Evolutionary conservation across 805 yeast species (phyloP).

Genomic region (Yarrowia porcina): DNA sequence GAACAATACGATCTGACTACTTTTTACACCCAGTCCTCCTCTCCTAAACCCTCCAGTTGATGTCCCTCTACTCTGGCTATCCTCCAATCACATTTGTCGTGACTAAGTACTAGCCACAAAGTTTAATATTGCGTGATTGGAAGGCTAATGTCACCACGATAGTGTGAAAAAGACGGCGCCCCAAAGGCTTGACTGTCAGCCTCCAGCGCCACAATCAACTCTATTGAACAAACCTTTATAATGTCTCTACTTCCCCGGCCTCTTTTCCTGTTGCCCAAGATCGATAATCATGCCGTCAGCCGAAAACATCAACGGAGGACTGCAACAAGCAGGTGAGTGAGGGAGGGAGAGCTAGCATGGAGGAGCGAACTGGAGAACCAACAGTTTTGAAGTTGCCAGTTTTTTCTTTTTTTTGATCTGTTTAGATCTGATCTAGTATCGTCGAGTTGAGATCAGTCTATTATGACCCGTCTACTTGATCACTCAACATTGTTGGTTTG

Average conservation of each 20-base stretch:
- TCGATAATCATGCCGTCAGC: slow-evolving; percentile 18
- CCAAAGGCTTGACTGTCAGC: slow-evolving; percentile 19
- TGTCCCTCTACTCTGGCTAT: neutral
- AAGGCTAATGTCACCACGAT: slow-evolving; percentile 25
- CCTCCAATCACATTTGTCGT: slow-evolving; percentile 9
- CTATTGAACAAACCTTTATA: slow-evolving; percentile 22
- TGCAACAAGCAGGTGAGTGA: slow-evolving; percentile 25
- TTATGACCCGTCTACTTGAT: too few species aligned
- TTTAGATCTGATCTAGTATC: too few species aligned
- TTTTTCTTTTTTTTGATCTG: too few species aligned
- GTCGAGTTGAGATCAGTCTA: too few species aligned
- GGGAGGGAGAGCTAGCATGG: too few species aligned
- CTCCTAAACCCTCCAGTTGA: too few species aligned
- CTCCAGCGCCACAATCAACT: slow-evolving; percentile 27
- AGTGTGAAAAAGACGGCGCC: slow-evolving; percentile 20
- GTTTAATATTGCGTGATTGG: slow-evolving; percentile 24
- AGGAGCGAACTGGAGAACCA: too few species aligned
- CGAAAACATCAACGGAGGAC: slow-evolving; percentile 1
- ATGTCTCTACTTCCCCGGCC: slow-evolving; percentile 3
- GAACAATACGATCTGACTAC: too few species aligned
- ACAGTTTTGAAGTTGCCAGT: too few species aligned
- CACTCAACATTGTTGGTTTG: too few species aligned
- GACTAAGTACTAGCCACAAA: slow-evolving; percentile 24
- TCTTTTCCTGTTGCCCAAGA: neutral
- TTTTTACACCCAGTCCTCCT: too few species aligned